phyloP scores from a whole-genome alignment of 805 yeast genomes.

The Metschnikowia colocasiae region DNA sequence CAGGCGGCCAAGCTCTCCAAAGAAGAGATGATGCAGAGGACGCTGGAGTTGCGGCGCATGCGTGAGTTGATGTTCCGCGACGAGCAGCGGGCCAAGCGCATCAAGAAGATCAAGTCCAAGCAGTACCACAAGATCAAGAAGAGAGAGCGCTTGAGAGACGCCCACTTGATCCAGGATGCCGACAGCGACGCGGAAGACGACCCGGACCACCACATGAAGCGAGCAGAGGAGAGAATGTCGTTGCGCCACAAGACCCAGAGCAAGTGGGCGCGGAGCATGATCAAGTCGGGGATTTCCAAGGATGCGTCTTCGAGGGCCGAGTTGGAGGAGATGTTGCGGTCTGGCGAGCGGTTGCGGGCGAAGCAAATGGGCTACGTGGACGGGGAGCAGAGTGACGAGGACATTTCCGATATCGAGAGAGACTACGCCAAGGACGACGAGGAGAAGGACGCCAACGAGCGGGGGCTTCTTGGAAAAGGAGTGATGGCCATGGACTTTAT shows the following conservation, averaged over 20 bases:
- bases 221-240: conserved; percentile 92
- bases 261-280: conserved; percentile 88
- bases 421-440: conserved; percentile 37
- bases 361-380: conserved; percentile 68
- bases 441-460: conserved; percentile 33
- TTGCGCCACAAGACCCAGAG: conserved; percentile 84
- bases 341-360: conserved; percentile 71
- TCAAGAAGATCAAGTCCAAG: conserved; percentile 93
- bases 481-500: conserved; percentile 92
- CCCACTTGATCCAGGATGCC: conserved; percentile 62
- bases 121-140: conserved; percentile 81
- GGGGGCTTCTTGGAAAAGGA: conserved; percentile 69
- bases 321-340: conserved; percentile 89
- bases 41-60: conserved; percentile 83
- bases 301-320: conserved; percentile 82
- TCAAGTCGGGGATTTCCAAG: conserved; percentile 84
- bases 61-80: conserved; percentile 96
- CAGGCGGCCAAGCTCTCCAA: conserved; percentile 76
- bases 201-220: conserved; percentile 64
- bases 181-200: conserved; percentile 64
- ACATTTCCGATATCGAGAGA: conserved; percentile 42
- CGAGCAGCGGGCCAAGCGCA: conserved; percentile 83
- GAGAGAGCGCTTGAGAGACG: conserved; percentile 71
- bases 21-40: conserved; percentile 70
- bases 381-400: conserved; percentile 53